Conservation (phyloP, 768 basidiomycete species). For the Pholiota molesta region DNA sequence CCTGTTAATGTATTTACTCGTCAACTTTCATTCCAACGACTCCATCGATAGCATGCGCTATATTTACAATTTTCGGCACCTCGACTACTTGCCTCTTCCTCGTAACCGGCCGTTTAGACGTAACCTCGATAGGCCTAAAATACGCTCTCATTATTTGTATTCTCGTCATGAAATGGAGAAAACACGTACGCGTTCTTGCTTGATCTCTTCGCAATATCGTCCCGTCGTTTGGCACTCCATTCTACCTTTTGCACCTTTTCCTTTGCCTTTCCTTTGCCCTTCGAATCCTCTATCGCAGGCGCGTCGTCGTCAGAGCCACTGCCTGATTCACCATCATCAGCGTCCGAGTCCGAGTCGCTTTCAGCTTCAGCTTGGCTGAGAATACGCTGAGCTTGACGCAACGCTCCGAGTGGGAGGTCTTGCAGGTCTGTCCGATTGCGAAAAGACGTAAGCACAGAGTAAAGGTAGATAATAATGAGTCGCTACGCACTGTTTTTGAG, state of each 20-base stretch:
- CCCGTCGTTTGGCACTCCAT: conserved; percentile 44
- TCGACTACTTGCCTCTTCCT: conserved; percentile 74
- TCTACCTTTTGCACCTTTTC: conserved; percentile 41
- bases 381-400: conserved; percentile 65
- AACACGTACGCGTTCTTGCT: conserved; percentile 86
- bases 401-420: conserved; percentile 61
- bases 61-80: conserved; percentile 55
- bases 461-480: neutral
- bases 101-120: conserved; percentile 84
- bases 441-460: neutral
- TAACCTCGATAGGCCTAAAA: conserved; percentile 75
- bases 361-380: conserved; percentile 45
- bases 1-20: conserved; percentile 41
- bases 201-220: conserved; percentile 58
- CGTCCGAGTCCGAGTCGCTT: conserved; percentile 41
- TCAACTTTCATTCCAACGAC: conserved; percentile 1
- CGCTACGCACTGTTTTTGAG: conserved; percentile 28
- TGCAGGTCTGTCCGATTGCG: conserved; percentile 50
- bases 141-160: conserved; percentile 3
- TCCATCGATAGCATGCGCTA: conserved; percentile 25
- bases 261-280: conserved; percentile 37
- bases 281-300: conserved; percentile 17
- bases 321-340: conserved; percentile 26
- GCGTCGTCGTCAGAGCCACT: conserved; percentile 12
- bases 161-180: neutral